Base-by-base conservation (phyloP, 108 stramenopile species). In the Bacterosira constricta region DNA sequence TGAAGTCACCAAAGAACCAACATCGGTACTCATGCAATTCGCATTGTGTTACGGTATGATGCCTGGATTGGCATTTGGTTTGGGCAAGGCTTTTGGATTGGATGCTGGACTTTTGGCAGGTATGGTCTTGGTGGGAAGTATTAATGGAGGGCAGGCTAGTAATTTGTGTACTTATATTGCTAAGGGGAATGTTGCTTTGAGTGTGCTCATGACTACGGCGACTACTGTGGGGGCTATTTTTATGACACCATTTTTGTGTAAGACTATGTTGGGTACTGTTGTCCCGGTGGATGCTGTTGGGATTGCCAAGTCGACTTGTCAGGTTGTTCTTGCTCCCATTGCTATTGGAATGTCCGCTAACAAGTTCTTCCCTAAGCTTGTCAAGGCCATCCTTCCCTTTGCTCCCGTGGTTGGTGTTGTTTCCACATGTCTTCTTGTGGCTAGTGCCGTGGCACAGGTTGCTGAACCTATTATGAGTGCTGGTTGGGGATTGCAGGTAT, bases 81-180 rank as follows among this genome's bases (percentile, higher is more conserved):
- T 97, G 42, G 96, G 93, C 26, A 90, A 87, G 64, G 80, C 66
- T 1, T 96, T 95, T 58, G 73, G 56, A 15, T 83, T 98, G 69
- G 85, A 88, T 62, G 87, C 94, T n/a, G 91, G 92, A 34, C 69
- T 97, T 41, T 60, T 97, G 38, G 98, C 98, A 10, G 98, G 98
- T 67, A 95, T 98, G 90, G 96, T 98, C 15, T 82, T 98, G 51
- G 98, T 98, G 15, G 96, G 98, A 47, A 85, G 80, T 47, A 96
- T 98, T 85, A 98, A 98, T 71, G 98, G 98, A 44, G 98, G 96
- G 60, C 98, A 98, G 84, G 98, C 98, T 8, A 90, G 89, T 62
- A 98, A 98, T 73, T 87, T 98, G 37, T 97, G 96, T 79, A 97
- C 98, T 17, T 98, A 97, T 79, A 98, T 98, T 83, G 98, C 96